These are phyloP conservation scores for Typha latifolia DNA, from an alignment of 176 grass and related monocot species.

Conservation along the genomic window DNA sequence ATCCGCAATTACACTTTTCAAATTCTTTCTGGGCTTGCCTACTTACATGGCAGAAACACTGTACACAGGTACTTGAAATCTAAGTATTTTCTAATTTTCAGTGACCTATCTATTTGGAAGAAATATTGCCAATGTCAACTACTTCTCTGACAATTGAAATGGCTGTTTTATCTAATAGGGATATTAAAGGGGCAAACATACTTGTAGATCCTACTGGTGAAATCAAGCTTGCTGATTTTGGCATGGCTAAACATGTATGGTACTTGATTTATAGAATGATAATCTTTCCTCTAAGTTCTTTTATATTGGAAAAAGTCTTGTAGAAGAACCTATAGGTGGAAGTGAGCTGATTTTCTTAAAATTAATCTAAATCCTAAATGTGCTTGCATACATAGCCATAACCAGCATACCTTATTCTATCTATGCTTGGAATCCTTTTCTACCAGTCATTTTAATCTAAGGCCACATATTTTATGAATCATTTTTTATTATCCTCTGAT, in stretches of 20 bases:
- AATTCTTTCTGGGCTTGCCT: constrained; percentile 90
- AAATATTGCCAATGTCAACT: constrained; percentile 7
- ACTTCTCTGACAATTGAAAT: constrained; percentile 14
- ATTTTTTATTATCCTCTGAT: too few species aligned
- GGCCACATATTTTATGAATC: too few species aligned
- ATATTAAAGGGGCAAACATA: constrained; percentile 99
- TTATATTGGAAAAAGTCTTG: neutral
- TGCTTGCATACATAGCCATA: neutral
- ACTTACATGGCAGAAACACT: constrained; percentile 72
- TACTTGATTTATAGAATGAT: constrained; percentile 6
- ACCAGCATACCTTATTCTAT: neutral
- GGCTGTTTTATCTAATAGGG: constrained; percentile 40
- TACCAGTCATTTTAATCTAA: neutral
- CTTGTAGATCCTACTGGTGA: constrained; percentile 90
- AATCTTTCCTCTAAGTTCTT: neutral
- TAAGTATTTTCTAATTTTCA: constrained; percentile 6
- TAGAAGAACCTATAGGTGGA: neutral
- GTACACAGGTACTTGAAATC: constrained; percentile 64
- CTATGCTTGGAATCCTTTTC: neutral
- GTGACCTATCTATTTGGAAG: constrained; percentile 7
- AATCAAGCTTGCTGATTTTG: constrained; percentile 98
- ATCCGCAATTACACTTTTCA: constrained; percentile 73
- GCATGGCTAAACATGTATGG: constrained; percentile 99
- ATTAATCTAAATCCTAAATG: neutral
- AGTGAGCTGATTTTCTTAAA: neutral